Base-by-base conservation (phyloP, 768 basidiomycete species). In the Lactarius sanguifluus region DNA sequence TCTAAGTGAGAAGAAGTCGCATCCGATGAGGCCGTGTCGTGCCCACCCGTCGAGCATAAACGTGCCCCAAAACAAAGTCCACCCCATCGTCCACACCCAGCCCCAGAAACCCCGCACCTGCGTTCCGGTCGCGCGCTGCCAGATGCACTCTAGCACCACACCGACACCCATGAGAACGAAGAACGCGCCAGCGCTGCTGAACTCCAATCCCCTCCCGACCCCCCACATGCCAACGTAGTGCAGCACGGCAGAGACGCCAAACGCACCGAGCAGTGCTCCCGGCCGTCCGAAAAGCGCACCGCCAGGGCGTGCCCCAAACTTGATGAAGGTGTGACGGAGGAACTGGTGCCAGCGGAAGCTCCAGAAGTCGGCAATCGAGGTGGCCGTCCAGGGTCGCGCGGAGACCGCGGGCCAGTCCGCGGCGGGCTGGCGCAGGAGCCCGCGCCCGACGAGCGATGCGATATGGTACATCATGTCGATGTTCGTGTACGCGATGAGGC, bases 281-380 rank as follows among this genome's bases (percentile, higher is more conserved):
- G 23, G 47, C 4, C 47, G n/a, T 12, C 47, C 47, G 23, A 50
- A 12, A 12, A 50, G 47, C 0, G 47, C 23, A 13, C 47, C 47
- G 23, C 9, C 47, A 1, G 47, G 45, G 47, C 47, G 47, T 4
- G 47, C 47, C 4, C 47, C 47, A 50, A 23, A 50, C 5, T 13
- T n/a, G 23, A 50, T 12, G 47, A 50, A 25, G 2, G 5, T 25
- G 47, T 13, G 47, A 12, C 47, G 47, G 23, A 50, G 47, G 12
- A 23, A 23, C 23, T 50, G 47, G 47, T 50, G 47, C 47, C 47
- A 50, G 23, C 47, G 47, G 47, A 50, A 23, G 23, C 47, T 50
- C 47, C 47, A 50, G 47, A 50, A 50, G 23, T 50, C 47, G n/a
- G 47, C 47, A 23, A 50, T 23, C n/a, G 47, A 50, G 23, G 47